A percentile compares a stretch with the other conserved stretches of the same genome.
Conservation (phyloP, 106 monocot species). For the Chionographis japonica region DNA sequence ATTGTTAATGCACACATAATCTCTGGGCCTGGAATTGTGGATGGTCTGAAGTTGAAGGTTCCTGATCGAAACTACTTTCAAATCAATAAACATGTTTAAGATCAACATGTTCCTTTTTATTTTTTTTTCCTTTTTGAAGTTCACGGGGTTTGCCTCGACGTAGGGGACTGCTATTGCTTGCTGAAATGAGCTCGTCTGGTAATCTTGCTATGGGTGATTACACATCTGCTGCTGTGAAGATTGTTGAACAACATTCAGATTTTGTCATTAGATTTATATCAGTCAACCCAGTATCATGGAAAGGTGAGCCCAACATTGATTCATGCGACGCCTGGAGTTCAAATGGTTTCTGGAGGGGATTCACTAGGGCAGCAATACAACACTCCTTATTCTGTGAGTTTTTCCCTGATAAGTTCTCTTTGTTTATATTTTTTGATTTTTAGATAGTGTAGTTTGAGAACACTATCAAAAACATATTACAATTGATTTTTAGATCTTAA, state of each 20-base stretch:
- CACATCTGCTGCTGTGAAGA: constrained; percentile 84
- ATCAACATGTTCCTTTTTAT: background rate
- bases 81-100: background rate
- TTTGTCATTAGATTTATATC: constrained; percentile 99
- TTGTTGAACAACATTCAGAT: constrained; percentile 91
- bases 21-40: constrained; percentile 95
- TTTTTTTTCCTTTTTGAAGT: background rate
- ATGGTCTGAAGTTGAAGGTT: constrained; percentile 95
- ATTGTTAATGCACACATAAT: constrained; percentile 96
- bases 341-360: constrained; percentile 90
- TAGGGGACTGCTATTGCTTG: constrained; percentile 75
- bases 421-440: too few species aligned
- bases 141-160: constrained; percentile 71
- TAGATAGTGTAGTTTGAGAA: too few species aligned
- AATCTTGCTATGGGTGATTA: constrained; percentile 90
- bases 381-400: constrained; percentile 91
- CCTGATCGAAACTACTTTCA: background rate
- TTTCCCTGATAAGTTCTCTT: background rate
- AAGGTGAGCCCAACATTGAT: constrained; percentile 61
- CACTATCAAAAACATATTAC: too few species aligned
- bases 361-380: constrained; percentile 94
- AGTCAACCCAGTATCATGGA: constrained; percentile 93
- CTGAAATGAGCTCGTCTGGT: constrained; percentile 96
- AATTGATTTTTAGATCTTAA: too few species aligned
- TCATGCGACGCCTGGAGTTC: constrained; percentile 97